Percentiles rank a stretch among this genome's conserved stretches.
These are phyloP conservation scores for Gossypium herbaceum DNA, from an alignment of 345 rosid species.

Conservation along the genomic window DNA sequence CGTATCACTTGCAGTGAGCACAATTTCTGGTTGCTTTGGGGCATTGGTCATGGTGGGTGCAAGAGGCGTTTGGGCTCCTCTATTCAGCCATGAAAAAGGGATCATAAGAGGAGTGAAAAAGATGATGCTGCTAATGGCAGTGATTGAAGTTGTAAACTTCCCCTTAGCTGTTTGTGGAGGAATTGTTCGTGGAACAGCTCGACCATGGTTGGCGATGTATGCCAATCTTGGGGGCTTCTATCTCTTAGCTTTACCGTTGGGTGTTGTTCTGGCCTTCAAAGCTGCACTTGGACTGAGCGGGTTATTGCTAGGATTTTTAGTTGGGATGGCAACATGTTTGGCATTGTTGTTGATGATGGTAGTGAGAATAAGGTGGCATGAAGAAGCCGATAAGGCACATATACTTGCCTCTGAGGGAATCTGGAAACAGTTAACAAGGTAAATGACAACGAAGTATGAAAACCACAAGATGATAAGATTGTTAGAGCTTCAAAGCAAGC, in stretches of 20 bases:
- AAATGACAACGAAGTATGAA: not conserved
- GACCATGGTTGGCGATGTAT: constrained; percentile 65
- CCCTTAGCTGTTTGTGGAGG: constrained; percentile 77
- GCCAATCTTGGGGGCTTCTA: constrained; percentile 79
- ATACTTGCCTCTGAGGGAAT: constrained; percentile 32
- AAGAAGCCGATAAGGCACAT: constrained; percentile 72
- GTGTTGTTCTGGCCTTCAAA: constrained; percentile 57
- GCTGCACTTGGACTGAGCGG: constrained; percentile 55
- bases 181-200: constrained; percentile 70
- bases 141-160: constrained; percentile 66
- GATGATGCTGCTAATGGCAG: constrained; percentile 65
- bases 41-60: constrained; percentile 48
- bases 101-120: constrained; percentile 53
- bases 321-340: constrained; percentile 50
- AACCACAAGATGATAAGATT: not conserved
- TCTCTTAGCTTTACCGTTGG: constrained; percentile 68
- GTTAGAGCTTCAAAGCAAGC: not conserved
- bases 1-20: constrained; percentile 40
- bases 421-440: constrained; percentile 6
- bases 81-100: constrained; percentile 56
- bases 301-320: constrained; percentile 59
- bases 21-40: constrained; percentile 47
- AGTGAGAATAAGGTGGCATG: constrained; percentile 55
- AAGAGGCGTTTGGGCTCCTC: constrained; percentile 66
- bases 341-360: constrained; percentile 38